Conservation (phyloP, 2,329 filamentous ascomycete species). For the Talaromyces sp. region DNA sequence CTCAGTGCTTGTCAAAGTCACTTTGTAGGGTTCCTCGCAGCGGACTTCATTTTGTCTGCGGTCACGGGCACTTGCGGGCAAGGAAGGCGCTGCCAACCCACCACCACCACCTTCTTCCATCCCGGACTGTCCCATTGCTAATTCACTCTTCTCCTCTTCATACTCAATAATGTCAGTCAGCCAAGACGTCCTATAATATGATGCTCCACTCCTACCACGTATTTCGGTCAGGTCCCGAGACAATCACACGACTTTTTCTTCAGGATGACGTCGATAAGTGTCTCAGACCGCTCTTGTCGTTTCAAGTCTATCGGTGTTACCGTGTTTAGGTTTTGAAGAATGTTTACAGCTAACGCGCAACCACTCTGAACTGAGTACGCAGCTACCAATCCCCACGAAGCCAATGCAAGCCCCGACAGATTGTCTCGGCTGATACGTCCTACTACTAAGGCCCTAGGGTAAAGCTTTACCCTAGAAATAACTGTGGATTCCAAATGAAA, state of each 20-base stretch:
- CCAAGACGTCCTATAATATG: not conserved
- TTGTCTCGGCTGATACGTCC: not conserved
- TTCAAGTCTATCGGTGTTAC: not conserved
- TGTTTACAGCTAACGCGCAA: not conserved
- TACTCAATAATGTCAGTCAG: not conserved
- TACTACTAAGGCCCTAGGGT: not conserved
- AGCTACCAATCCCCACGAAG: not conserved
- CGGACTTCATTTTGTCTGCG: not conserved
- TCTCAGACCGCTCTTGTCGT: not conserved
- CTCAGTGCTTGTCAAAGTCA: not conserved
- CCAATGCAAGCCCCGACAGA: not conserved
- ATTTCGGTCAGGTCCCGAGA: not conserved
- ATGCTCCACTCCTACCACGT: not conserved
- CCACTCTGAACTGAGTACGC: not conserved
- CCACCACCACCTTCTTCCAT: not conserved
- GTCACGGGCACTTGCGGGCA: not conserved
- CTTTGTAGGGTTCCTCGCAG: not conserved
- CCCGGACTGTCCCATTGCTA: not conserved
- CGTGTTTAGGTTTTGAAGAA: not conserved
- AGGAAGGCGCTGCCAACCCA: not conserved
- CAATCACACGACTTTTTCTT: not conserved
- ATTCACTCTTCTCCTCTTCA: not conserved
- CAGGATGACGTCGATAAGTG: not conserved
- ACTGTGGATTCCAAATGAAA: not conserved
- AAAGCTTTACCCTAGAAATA: not conserved